Conservation (phyloP, 2,329 filamentous ascomycete genomes). For the Phoma herbarum region DNA sequence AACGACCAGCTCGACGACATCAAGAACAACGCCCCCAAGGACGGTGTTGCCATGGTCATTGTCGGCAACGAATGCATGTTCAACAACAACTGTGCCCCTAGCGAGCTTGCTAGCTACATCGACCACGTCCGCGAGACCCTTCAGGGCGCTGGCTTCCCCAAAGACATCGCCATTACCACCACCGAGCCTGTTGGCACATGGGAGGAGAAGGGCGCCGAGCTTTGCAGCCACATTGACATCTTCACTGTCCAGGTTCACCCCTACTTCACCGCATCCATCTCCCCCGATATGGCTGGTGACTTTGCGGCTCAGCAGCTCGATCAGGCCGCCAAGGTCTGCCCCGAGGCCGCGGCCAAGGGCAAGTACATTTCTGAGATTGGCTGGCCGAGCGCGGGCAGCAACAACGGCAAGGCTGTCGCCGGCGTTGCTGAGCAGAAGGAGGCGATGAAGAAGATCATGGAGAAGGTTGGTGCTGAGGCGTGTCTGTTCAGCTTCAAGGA, state of each 20-base stretch:
- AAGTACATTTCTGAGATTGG: slow-evolving; percentile 89
- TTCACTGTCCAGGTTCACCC: slow-evolving; percentile 89
- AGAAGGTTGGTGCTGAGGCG: slow-evolving; percentile 70
- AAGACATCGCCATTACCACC: slow-evolving; percentile 73
- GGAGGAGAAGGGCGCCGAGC: slow-evolving; percentile 65
- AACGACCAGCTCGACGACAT: slow-evolving; percentile 78
- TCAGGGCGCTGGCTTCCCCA: slow-evolving; percentile 71
- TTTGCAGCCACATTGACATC: slow-evolving; percentile 81
- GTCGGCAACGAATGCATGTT: slow-evolving; percentile 92
- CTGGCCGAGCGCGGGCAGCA: slow-evolving; percentile 76
- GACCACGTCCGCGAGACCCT: slow-evolving; percentile 70
- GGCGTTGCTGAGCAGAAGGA: slow-evolving; percentile 70
- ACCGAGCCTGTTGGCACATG: slow-evolving; percentile 85
- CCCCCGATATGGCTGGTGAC: slow-evolving; percentile 71
- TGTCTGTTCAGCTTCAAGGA: slow-evolving; percentile 84
- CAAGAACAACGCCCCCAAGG: slow-evolving; percentile 72
- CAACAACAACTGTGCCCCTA: slow-evolving; percentile 71
- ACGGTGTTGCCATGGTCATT: slow-evolving; percentile 80
- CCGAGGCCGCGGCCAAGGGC: slow-evolving; percentile 63
- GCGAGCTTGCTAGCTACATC: slow-evolving; percentile 76
- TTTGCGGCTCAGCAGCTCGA: slow-evolving; percentile 80
- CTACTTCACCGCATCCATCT: slow-evolving; percentile 83
- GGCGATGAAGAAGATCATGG: slow-evolving; percentile 76
- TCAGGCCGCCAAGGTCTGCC: slow-evolving; percentile 75
- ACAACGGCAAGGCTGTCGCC: slow-evolving; percentile 77